These are phyloP conservation scores for Verticillium nubilum DNA, from an alignment of 2,329 filamentous ascomycete genomes.

Conservation along the genomic window DNA sequence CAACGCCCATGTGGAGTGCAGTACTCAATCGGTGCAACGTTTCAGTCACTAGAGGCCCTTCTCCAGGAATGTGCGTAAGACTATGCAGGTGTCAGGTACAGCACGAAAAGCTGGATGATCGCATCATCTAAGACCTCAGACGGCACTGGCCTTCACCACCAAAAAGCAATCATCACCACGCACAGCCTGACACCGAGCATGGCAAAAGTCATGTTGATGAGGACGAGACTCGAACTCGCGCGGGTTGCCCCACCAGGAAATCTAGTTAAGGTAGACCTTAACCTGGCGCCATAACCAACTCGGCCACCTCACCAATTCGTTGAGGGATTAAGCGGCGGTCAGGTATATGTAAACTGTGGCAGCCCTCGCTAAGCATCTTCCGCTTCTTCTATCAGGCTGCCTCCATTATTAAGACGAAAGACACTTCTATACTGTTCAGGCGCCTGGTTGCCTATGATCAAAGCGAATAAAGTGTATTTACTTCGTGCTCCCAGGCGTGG, in stretches of 20 bases:
- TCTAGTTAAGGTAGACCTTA: not conserved
- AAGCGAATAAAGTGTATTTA: too few species aligned
- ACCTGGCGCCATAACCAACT: not conserved
- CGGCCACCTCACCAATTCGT: not conserved
- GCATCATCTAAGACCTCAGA: too few species aligned
- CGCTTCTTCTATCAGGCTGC: too few species aligned
- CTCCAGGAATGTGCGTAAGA: not conserved
- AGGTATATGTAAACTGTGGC: not conserved
- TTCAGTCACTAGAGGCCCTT: not conserved
- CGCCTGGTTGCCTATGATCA: too few species aligned
- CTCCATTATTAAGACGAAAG: too few species aligned
- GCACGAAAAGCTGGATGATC: too few species aligned
- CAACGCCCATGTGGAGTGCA: not conserved
- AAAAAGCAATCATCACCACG: not conserved
- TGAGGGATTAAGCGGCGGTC: not conserved
- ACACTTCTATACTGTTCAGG: too few species aligned
- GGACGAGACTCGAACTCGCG: not conserved
- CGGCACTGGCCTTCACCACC: too few species aligned
- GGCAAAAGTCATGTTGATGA: not conserved
- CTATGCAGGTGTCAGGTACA: not conserved
- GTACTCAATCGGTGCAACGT: not conserved
- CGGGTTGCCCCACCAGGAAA: not conserved
- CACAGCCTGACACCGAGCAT: not conserved
- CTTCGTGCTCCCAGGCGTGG: too few species aligned
- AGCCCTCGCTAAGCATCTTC: too few species aligned